These are phyloP conservation scores for Gracilaria domingensis DNA, from an alignment of 23 red algal genomes.

Conservation along the genomic window DNA sequence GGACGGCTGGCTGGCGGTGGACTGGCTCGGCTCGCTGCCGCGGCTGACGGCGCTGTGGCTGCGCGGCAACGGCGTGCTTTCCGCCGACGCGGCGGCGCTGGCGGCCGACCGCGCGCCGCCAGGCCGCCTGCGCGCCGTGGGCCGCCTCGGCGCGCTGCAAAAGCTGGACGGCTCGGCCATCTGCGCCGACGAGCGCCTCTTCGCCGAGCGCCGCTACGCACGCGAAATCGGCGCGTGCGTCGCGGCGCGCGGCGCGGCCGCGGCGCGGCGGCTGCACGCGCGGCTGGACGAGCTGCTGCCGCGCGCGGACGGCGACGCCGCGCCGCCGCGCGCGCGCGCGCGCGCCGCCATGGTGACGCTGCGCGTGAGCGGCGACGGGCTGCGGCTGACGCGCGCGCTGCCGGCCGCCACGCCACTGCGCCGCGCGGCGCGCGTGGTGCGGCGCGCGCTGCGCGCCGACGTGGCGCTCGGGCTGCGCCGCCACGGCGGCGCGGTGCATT, in stretches of 20 bases:
- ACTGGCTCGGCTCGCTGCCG: constrained; percentile 1
- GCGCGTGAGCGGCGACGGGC: background rate
- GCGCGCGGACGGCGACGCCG: background rate
- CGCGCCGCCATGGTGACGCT: background rate
- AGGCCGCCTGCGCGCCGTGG: constrained; percentile 45
- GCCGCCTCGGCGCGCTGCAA: background rate
- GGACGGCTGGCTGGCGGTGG: constrained; percentile 39
- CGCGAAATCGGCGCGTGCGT: background rate
- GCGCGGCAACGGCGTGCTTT: constrained; percentile 28
- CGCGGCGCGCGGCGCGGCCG: background rate
- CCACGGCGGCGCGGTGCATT: background rate
- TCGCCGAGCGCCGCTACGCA: constrained; percentile 34
- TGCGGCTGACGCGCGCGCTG: background rate
- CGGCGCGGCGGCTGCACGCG: background rate
- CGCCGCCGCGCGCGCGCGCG: background rate
- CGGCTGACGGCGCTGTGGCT: constrained; percentile 19
- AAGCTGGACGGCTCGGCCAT: constrained; percentile 47
- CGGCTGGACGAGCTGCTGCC: constrained; percentile 39
- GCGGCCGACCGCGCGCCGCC: background rate
- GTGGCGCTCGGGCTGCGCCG: background rate
- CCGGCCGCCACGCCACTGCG: constrained; percentile 4
- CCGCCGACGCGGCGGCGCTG: background rate
- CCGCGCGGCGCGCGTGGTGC: background rate
- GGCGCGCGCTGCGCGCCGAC: background rate
- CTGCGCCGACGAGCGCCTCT: constrained; percentile 49